Base-by-base conservation (phyloP, 2,329 filamentous ascomycete genomes). In the Pseudopithomyces chartarum region DNA sequence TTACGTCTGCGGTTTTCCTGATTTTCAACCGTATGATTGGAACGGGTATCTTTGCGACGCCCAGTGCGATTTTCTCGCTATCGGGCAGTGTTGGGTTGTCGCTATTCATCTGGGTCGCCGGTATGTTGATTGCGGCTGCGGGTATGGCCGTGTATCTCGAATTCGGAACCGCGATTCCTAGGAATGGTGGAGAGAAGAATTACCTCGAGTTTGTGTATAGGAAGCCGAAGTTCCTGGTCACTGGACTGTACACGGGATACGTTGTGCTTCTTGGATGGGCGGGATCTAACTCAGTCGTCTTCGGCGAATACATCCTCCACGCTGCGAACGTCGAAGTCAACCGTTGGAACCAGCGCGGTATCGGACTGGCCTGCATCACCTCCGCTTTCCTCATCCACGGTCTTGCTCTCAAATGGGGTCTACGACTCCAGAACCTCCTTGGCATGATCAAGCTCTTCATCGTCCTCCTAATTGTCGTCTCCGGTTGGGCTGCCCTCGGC, bases 241-340 rank as follows among this genome's bases (percentile, higher is more conserved):
- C 86, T 7, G 82, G 81, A 13, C 76, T 88, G 54, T 89, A 87
- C 72, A 74, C 75, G 22, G 81, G 83, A 29, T 88, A 89, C 59
- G 83, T 87, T 12, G 67, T 90, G 23, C 79, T 90, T 1, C 81
- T 89, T 29, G 71, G 76, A 12, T 89, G 86, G 85, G 85, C 86
- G 0, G 84, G 84, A 6, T 84, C 84, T 13, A 90, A 90, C 73
- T 88, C 84, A 0, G 85, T 90, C 60, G 82, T 90, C 38, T 90
- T 90, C 61, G 87, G 87, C 57, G 86, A 89, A 69, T 90, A 90
- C 73, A 85, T 90, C 55, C 80, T 90, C 1, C 81, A 87, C 66
- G 88, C 87, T 8, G 84, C 87, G 11, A 77, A 85, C 12, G 80
- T 85, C 20, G 83, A 89, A 61, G 84, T 87, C 22, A 82, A 78